phyloP scores from a whole-genome alignment of 805 yeast species.

The Kluyveromyces siamensis region DNA sequence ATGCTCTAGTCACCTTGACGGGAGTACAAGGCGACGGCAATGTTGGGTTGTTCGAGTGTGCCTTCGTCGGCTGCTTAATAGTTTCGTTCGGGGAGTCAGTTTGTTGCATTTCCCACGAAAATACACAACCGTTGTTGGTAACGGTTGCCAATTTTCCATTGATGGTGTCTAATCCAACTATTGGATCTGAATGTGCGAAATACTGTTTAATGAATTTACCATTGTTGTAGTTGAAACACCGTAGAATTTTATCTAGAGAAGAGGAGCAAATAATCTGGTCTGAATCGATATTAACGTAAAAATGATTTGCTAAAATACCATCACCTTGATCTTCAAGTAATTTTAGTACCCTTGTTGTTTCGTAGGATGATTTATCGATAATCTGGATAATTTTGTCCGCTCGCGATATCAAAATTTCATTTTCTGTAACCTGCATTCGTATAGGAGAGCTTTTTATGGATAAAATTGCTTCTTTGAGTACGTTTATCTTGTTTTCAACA shows the following conservation, averaged over 20 bases:
- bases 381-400: slow-evolving; percentile 41
- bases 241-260: slow-evolving; percentile 49
- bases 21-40: neutral
- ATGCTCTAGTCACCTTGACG: neutral
- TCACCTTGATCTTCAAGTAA: slow-evolving; percentile 31
- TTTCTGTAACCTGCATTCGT: slow-evolving; percentile 28
- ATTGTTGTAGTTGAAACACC: slow-evolving; percentile 36
- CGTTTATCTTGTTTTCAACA: slow-evolving; percentile 14
- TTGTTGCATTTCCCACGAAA: slow-evolving; percentile 32
- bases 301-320: slow-evolving; percentile 39
- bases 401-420: slow-evolving; percentile 42
- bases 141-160: slow-evolving; percentile 32
- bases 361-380: slow-evolving; percentile 29
- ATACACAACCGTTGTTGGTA: slow-evolving; percentile 47
- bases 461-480: slow-evolving; percentile 37
- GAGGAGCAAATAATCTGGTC: slow-evolving; percentile 31
- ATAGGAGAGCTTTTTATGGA: slow-evolving; percentile 45
- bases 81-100: neutral
- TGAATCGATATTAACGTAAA: slow-evolving; percentile 27
- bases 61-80: neutral
- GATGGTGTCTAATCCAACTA: slow-evolving; percentile 33
- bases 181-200: slow-evolving; percentile 55
- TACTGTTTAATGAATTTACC: slow-evolving; percentile 41
- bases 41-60: neutral
- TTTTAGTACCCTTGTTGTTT: slow-evolving; percentile 33